Evolutionary conservation across 768 basidiomycete species (phyloP), one percentile per base, ranked within the genome.

Genomic region (Boletus insuetus): DNA sequence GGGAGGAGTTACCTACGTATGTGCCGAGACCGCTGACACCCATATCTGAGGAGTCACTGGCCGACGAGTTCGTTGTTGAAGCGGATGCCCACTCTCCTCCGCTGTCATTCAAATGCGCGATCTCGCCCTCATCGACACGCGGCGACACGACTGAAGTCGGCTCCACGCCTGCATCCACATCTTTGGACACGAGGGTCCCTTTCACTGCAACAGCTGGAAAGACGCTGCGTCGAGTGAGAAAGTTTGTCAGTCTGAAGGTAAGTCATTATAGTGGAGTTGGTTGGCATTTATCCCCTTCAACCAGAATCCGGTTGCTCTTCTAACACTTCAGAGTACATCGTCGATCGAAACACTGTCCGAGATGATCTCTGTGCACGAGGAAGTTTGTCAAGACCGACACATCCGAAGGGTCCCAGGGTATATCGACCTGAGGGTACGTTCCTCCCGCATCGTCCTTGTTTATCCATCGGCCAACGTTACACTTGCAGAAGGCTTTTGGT

Each of bases 41-140:
- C 14, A 56, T 60, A 26, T 40, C 59, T 16, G 53, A 61, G 34
- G 59, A 56, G 46, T 51, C 53, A 11, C 38, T 55, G 1, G 49
- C 46, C 8, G 49, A 48, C 4, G 54, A 51, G 12, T 51, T 48
- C 29, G 53, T 48, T 20, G 45, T 48, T 2, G 46, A 51, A 20
- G 38, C 42, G 12, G 38, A 8, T 16, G 40, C 20, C 16, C 34
- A 40, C 22, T 1, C 12, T 17, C 56, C 58, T 34, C 58, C 58
- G 10, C 8, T 31, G 22, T 56, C 58, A 10, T 60, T 55, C 17
- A 24, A 13, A 32, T 26, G 38, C 0, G 46, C 52, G 12, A 10
- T 40, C 3, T 51, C 12, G 10, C 4, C 11, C 34, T 11, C 34
- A 34, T 12, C 34, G 34, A 34, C 34, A 11, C 0, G 3, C 34